Conservation (phyloP, 2,329 filamentous ascomycete genomes). For the Colletotrichum sp. region DNA sequence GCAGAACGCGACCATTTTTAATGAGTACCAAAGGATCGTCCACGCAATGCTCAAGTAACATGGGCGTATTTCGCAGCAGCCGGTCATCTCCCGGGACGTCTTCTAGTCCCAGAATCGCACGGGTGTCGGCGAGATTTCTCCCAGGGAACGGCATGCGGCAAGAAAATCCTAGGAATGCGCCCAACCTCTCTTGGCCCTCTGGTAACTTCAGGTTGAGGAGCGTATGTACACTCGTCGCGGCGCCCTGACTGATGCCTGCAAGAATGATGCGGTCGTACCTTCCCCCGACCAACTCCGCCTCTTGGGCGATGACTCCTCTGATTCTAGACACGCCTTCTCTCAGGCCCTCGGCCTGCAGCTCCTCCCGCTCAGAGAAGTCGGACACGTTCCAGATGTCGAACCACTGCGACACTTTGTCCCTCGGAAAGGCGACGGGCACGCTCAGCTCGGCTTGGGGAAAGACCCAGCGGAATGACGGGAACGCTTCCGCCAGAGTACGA, state of each 20-base stretch:
- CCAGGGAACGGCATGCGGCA: conserved; percentile 40
- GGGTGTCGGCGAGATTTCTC: conserved; percentile 32
- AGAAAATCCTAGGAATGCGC: conserved; percentile 43
- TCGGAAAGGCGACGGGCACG: conserved; percentile 26
- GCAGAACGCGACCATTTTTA: conserved; percentile 37
- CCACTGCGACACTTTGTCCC: conserved; percentile 44
- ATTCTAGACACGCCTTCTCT: conserved; percentile 40
- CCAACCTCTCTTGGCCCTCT: conserved; percentile 22
- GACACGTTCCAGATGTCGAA: conserved; percentile 54
- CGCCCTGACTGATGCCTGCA: conserved; percentile 53
- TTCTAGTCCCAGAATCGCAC: conserved; percentile 34
- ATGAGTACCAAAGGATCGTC: conserved; percentile 48
- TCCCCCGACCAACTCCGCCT: conserved; percentile 40
- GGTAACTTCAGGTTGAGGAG: conserved; percentile 39
- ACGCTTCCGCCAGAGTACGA: conserved; percentile 40
- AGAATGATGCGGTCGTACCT: conserved; percentile 44
- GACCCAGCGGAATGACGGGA: conserved; percentile 54
- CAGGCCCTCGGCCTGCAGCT: conserved; percentile 46
- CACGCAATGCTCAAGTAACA: conserved; percentile 49
- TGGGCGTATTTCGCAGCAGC: conserved; percentile 45
- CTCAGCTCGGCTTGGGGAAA: conserved; percentile 48
- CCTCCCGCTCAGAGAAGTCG: conserved; percentile 45
- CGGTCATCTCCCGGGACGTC: conserved; percentile 28
- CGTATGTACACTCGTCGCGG: conserved; percentile 42
- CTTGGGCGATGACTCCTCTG: conserved; percentile 33